A percentile compares a stretch with the other conserved stretches of the same genome.
Evolutionary conservation across 306 rosid species (phyloP).

Genomic region (Vigna unguiculata): DNA sequence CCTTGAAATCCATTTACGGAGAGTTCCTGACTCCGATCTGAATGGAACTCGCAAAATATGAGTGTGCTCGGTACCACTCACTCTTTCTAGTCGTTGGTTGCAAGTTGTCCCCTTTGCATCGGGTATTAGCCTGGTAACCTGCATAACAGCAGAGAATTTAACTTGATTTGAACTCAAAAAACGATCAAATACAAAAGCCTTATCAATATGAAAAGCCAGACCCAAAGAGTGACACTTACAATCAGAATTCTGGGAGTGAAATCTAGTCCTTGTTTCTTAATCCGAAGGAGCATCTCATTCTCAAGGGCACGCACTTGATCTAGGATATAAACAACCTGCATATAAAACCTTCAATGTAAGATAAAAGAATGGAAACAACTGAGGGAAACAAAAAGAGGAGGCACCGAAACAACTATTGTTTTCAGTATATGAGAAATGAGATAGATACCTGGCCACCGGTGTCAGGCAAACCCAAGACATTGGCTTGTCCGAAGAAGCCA

Average conservation of each 20-base stretch:
- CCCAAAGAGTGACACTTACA: constrained; percentile 53
- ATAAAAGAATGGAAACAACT: constrained; percentile 15
- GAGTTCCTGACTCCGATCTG: constrained; percentile 74
- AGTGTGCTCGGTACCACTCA: constrained; percentile 78
- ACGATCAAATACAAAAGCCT: constrained; percentile 4
- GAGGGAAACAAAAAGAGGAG: constrained; percentile 18
- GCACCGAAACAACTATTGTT: constrained; percentile 8
- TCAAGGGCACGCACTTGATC: constrained; percentile 99
- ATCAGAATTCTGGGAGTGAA: constrained; percentile 83
- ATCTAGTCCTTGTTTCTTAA: constrained; percentile 80
- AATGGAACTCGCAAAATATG: constrained; percentile 95
- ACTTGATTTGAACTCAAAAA: constrained; percentile 16
- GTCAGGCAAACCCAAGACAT: constrained; percentile 95
- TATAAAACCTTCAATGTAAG: constrained; percentile 18
- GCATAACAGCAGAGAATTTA: constrained; percentile 8
- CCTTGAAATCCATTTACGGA: constrained; percentile 93
- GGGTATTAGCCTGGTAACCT: constrained; percentile 91
- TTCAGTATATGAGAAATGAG: constrained; percentile 17
- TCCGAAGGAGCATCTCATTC: constrained; percentile 87
- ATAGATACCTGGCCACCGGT: constrained; percentile 96
- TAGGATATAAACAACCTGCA: constrained; percentile 91
- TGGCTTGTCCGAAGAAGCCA: constrained; percentile 95
- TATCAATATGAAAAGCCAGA: constrained; percentile 23
- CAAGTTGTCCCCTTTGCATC: constrained; percentile 95
- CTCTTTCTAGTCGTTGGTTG: constrained; percentile 92